Percentiles rank a stretch among this genome's conserved stretches.
phyloP scores from a whole-genome alignment of 78 protist genomes.

The Chrysochromulina parva region DNA sequence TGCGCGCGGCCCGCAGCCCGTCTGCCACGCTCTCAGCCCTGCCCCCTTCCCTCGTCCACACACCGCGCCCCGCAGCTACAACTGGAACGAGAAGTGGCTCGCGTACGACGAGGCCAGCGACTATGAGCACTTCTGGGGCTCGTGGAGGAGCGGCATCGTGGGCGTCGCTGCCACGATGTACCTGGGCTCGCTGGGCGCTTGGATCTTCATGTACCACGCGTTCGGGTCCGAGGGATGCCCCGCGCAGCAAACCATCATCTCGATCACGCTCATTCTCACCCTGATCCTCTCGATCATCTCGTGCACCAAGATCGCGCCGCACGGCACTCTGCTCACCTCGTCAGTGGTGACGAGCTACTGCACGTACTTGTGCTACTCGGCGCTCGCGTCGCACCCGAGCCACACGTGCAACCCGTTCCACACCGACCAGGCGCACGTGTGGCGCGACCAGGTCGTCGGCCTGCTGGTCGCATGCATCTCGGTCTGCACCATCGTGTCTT shows the following conservation, averaged over 20 bases:
- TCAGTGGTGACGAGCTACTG: constrained; percentile 8
- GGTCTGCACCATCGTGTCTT: background rate
- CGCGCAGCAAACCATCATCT: background rate
- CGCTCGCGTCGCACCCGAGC: background rate
- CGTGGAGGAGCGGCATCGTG: background rate
- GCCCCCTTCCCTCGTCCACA: too few species aligned
- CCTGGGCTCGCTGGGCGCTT: background rate
- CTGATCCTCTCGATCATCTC: background rate
- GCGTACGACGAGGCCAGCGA: background rate
- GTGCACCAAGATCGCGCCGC: background rate
- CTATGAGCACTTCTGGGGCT: background rate
- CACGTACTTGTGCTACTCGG: constrained; percentile 26
- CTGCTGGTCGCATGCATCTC: background rate
- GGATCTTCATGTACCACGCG: background rate
- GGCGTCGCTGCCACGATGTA: background rate
- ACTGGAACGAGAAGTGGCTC: constrained; percentile 50
- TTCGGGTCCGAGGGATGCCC: background rate
- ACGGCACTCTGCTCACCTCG: constrained; percentile 42
- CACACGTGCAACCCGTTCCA: constrained; percentile 29
- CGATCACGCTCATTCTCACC: constrained; percentile 25
- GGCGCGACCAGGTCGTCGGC: background rate
- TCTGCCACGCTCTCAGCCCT: too few species aligned
- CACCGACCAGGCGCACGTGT: too few species aligned
- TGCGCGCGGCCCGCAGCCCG: too few species aligned
- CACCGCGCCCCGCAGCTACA: background rate